These are phyloP conservation scores for Vitis cinerea DNA, from an alignment of 164 flowering plant genomes.

Conservation along the genomic window DNA sequence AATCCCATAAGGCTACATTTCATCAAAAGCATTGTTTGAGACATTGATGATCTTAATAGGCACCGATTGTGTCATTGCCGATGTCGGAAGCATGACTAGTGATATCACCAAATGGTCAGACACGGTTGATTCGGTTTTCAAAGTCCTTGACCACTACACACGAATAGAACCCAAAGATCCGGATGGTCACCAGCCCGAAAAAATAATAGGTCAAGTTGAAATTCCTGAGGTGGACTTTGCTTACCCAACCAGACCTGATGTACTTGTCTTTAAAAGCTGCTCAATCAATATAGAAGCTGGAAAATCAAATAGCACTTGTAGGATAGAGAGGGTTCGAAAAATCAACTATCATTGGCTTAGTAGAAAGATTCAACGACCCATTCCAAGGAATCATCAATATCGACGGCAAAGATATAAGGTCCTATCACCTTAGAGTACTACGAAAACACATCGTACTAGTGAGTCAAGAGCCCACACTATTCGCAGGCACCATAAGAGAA, in stretches of 20 bases:
- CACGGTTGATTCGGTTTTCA: conserved; percentile 66
- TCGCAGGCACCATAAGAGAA: conserved; percentile 54
- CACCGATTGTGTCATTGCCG: conserved; percentile 84
- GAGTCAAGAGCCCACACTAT: conserved; percentile 67
- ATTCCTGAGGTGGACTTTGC: conserved; percentile 47
- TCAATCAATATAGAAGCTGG: conserved; percentile 54
- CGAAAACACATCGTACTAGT: conserved; percentile 65
- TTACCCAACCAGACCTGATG: conserved; percentile 57
- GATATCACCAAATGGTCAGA: conserved; percentile 77
- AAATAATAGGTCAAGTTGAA: conserved; percentile 48
- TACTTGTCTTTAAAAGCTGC: conserved; percentile 43
- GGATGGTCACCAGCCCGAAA: conserved; percentile 48
- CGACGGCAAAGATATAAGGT: conserved; percentile 52
- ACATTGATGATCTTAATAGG: conserved; percentile 72
- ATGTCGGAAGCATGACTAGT: conserved; percentile 83
- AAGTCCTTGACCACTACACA: conserved; percentile 58
- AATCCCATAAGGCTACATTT: conserved; percentile 44
- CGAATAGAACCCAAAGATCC: conserved; percentile 69
- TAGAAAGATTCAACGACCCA: conserved; percentile 67
- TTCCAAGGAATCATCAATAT: conserved; percentile 42
- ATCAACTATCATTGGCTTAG: conserved; percentile 62
- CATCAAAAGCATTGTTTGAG: conserved; percentile 58
- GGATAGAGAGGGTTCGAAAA: conserved; percentile 77
- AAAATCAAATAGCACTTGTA: conserved; percentile 62
- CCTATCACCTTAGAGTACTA: conserved; percentile 45